Evolutionary conservation across 2,329 filamentous ascomycete species (phyloP).

Genomic region (Pseudogymnoascus sp.): DNA sequence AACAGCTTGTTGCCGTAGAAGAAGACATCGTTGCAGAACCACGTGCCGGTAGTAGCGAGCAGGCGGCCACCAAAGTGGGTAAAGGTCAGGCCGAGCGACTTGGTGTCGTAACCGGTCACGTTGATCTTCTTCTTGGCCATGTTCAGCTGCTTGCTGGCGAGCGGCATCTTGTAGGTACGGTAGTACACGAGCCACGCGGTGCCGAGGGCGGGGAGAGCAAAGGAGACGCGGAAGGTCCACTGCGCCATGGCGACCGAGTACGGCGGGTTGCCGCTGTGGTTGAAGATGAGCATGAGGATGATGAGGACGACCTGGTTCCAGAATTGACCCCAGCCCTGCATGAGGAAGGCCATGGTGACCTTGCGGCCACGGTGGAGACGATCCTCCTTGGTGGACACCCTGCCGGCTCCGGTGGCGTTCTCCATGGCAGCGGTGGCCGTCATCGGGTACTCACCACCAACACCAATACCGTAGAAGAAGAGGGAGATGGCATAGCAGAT

Average conservation of each 20-base stretch:
- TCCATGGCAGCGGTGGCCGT: slow-evolving; percentile 94
- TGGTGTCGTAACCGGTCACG: slow-evolving; percentile 87
- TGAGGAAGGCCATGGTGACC: slow-evolving; percentile 90
- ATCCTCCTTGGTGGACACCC: slow-evolving; percentile 76
- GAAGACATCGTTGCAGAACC: slow-evolving; percentile 97
- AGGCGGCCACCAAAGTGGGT: slow-evolving; percentile 79
- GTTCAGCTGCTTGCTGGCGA: slow-evolving; percentile 73
- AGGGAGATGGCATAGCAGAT: slow-evolving; percentile 94
- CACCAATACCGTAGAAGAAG: slow-evolving; percentile 75
- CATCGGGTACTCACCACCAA: slow-evolving; percentile 90
- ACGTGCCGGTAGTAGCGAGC: slow-evolving; percentile 75
- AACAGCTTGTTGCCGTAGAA: slow-evolving; percentile 99
- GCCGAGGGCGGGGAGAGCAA: slow-evolving; percentile 81
- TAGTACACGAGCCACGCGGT: slow-evolving; percentile 95
- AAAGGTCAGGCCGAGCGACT: slow-evolving; percentile 70
- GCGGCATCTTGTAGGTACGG: slow-evolving; percentile 88
- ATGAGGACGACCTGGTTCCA: slow-evolving; percentile 89
- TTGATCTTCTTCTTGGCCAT: slow-evolving; percentile 76
- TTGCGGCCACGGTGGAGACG: slow-evolving; percentile 92
- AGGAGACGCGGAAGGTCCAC: slow-evolving; percentile 87
- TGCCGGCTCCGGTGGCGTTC: slow-evolving; percentile 76
- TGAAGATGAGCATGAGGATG: slow-evolving; percentile 77
- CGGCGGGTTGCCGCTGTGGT: slow-evolving; percentile 56
- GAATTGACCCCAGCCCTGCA: slow-evolving; percentile 98
- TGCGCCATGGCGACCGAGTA: slow-evolving; percentile 73